Base-by-base conservation (phyloP, 306 rosid species). In the Citrullus colocynthis region DNA sequence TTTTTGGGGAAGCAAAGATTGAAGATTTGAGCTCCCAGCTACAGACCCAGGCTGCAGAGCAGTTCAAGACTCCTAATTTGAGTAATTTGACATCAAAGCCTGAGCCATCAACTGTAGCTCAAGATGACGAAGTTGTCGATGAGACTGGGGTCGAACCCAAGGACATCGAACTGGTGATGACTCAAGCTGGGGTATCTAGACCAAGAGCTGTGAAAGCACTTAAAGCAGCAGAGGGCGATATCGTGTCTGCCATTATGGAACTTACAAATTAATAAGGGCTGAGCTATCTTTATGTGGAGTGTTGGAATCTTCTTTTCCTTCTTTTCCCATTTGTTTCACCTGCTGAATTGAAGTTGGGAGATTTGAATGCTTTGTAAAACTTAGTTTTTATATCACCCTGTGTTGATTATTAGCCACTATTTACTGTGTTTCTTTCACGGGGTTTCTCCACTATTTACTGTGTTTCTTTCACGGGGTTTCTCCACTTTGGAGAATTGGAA, bases 171-270 rank as follows among this genome's bases (percentile, higher is more conserved):
- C 80, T 91, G 85, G 98, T 91, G 83, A 90, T 91, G 91, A 93
- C 97, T 24, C 98, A 93, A 82, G 97, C 97, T 18, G 96, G 97
- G 10, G 98, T 91, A 64, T 58, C 97, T 6, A 91, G 97, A 85
- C 60, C 93, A 5, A 91, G 67, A 87, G 97, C 97, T 2, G 96
- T 93, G 58, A 93, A 85, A 78, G 96, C 98, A 60, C 90, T 91
- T 55, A 88, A 91, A 86, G 90, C 89, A 44, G 83, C 96, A 0
- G 73, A 84, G 1, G 96, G 98, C 0, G 97, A 91, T 87, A 93
- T 93, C 48, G 98, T 93, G 64, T 87, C 93, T 56, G 98, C 97
- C 52, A 91, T 93, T 57, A 93, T 91, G 98, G 98, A 93, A 87
- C 88, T 93, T 21, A 91, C 97, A 69, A 91, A 58, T 88, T 93